Percentiles rank a stretch among this genome's conserved stretches.
These are phyloP conservation scores for Gymnopilus dilepis DNA, from an alignment of 768 basidiomycete genomes.

Conservation along the genomic window DNA sequence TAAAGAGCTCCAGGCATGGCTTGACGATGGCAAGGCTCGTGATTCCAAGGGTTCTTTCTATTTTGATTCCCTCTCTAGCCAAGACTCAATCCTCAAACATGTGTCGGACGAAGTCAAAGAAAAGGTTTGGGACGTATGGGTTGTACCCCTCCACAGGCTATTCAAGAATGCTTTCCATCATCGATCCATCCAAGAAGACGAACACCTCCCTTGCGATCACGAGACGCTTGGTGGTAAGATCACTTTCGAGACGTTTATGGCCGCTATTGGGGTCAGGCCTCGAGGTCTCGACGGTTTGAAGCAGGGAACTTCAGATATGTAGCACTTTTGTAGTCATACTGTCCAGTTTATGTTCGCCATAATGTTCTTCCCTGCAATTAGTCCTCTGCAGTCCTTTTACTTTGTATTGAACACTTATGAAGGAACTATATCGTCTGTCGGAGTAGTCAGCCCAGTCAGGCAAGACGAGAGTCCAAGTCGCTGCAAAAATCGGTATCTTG, in stretches of 20 bases:
- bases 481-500: no score
- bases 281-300: conserved; percentile 7
- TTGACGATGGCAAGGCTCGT: background rate
- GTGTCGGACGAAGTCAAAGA: background rate
- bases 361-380: no score
- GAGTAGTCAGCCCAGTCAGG: no score
- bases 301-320: no score
- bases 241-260: conserved; percentile 29
- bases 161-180: background rate
- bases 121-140: conserved; percentile 16
- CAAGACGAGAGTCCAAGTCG: no score
- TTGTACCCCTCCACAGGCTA: conserved; percentile 15
- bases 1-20: background rate
- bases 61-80: background rate
- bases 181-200: background rate
- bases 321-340: no score
- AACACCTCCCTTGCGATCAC: background rate
- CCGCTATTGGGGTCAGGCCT: conserved; percentile 14
- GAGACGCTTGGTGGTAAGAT: conserved; percentile 20
- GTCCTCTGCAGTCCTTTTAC: no score
- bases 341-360: no score
- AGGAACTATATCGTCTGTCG: no score
- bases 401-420: no score
- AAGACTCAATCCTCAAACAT: background rate
- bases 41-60: background rate